Conservation (phyloP, 805 yeast genomes). For the Starmerella bombicola region DNA sequence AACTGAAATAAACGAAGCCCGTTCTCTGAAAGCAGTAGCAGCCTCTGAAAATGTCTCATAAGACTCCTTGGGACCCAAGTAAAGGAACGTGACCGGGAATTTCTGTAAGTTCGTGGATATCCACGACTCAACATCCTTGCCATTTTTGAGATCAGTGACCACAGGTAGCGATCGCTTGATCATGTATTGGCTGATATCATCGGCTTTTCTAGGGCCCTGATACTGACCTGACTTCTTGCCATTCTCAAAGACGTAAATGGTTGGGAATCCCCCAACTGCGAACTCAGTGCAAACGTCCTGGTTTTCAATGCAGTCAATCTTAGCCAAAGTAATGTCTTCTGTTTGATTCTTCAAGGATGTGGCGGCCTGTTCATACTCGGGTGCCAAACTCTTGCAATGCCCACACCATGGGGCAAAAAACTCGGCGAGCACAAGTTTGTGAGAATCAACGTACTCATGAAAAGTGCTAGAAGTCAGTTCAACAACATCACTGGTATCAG, state of each 20-base stretch:
- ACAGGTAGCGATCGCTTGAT: conserved; percentile 70
- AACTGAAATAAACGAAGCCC: conserved; percentile 42
- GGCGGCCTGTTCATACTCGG: conserved; percentile 29
- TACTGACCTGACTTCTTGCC: conserved; percentile 45
- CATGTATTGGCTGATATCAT: conserved; percentile 68
- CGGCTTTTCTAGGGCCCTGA: conserved; percentile 74
- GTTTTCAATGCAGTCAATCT: conserved; percentile 80
- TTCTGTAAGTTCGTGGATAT: conserved; percentile 24
- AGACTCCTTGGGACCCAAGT: conserved; percentile 34
- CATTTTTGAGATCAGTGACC: conserved; percentile 40
- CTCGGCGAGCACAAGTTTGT: conserved; percentile 72
- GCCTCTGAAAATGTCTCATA: conserved; percentile 49
- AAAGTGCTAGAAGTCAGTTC: conserved; percentile 58
- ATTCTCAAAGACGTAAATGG: conserved; percentile 56
- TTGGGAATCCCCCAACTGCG: conserved; percentile 69
- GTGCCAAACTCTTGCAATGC: conserved; percentile 46
- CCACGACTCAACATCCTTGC: conserved; percentile 40
- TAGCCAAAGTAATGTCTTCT: conserved; percentile 40
- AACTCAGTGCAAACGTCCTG: conserved; percentile 55
- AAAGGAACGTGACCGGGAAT: conserved; percentile 35
- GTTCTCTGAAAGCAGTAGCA: conserved; percentile 56
- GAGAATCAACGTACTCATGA: conserved; percentile 48
- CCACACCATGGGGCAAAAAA: conserved; percentile 99
- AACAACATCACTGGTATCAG: conserved; percentile 75
- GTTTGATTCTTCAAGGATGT: conserved; percentile 11